These are phyloP conservation scores for Citeromyces siamensis DNA, from an alignment of 1,139 yeast species.

Conservation along the genomic window DNA sequence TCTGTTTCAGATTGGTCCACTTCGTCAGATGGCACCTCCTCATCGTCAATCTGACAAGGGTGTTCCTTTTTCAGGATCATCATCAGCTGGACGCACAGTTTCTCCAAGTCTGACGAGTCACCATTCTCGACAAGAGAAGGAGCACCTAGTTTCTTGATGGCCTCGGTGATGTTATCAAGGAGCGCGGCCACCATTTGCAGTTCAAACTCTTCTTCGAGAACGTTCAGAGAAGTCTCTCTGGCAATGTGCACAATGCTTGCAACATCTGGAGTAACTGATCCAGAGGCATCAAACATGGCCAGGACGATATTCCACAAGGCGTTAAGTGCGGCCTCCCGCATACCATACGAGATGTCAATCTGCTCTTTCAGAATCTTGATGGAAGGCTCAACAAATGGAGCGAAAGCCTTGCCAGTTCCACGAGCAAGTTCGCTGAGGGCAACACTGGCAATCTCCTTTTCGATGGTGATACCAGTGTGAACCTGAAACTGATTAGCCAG, in stretches of 20 bases:
- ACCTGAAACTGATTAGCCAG: constrained; percentile 65
- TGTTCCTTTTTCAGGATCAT: constrained; percentile 69
- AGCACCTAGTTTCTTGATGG: constrained; percentile 64
- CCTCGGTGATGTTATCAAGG: constrained; percentile 63
- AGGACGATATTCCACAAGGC: constrained; percentile 76
- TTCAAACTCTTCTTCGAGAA: constrained; percentile 72
- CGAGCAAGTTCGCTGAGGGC: constrained; percentile 82
- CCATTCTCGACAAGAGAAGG: constrained; percentile 51
- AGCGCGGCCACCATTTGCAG: constrained; percentile 68
- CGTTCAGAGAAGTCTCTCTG: constrained; percentile 50
- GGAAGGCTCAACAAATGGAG: constrained; percentile 65
- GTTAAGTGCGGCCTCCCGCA: constrained; percentile 78
- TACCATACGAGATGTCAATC: constrained; percentile 79
- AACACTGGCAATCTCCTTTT: constrained; percentile 94
- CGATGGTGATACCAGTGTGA: constrained; percentile 91
- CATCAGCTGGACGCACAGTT: constrained; percentile 59
- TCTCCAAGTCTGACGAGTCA: constrained; percentile 45
- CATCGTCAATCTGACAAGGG: constrained; percentile 55
- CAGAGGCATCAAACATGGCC: constrained; percentile 52
- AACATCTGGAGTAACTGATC: constrained; percentile 46
- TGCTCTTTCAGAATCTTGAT: constrained; percentile 57
- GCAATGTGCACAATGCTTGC: constrained; percentile 52
- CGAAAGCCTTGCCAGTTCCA: constrained; percentile 74
- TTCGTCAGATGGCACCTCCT: constrained; percentile 27
- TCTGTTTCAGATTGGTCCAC: constrained; percentile 82